Evolutionary conservation across 495 filamentous ascomycete genomes (phyloP), one percentile per base, ranked within the genome.

Genomic region (Hypomontagnella submonticulosa): DNA sequence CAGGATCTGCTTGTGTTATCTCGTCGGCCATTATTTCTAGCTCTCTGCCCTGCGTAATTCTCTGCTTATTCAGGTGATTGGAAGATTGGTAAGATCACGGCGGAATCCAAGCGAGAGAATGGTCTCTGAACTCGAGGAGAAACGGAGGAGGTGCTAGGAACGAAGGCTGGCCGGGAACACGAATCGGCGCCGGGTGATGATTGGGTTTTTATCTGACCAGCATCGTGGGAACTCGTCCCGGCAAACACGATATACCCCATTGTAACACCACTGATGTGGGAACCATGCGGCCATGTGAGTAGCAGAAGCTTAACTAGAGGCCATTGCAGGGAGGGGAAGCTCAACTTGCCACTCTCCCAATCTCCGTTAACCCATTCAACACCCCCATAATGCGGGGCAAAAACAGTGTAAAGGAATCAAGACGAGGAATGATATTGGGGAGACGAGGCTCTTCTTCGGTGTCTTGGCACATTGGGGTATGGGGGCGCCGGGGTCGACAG

Each of bases 371-470:
- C 9, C 63, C 57, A 63, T 62, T 32, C 13, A 18, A 50, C 27
- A 51, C 12, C 57, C 64, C 54, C 48, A 56, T 61, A 50, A 46
- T 60, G 61, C 60, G 61, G 61, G 57, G 61, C 55, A 48, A 46
- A 37, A 41, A 19, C 27, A 40, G 34, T 13, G 43, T 53, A 44
- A 51, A 57, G 38, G 41, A 52, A 55, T 48, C 46, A 41, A 11
- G 13, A 30, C 46, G 48, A 48, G 36, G 12, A 40, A 52, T 23
- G 37, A 63, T 54, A 53, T 55, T 63, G 60, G 47, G 65, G 16
- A 49, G 33, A 57, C 60, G 66, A 65, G 66, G 66, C 56, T 69
- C 61, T 69, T 69, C 66, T 36, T 69, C 66, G 66, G 66, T 58
- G 66, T 56, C 66, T 69, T 69, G 66, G 66, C 66, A 41, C 30